Evolutionary conservation across 495 filamentous ascomycete species (phyloP).

Genomic region (Talaromyces thailandensis): DNA sequence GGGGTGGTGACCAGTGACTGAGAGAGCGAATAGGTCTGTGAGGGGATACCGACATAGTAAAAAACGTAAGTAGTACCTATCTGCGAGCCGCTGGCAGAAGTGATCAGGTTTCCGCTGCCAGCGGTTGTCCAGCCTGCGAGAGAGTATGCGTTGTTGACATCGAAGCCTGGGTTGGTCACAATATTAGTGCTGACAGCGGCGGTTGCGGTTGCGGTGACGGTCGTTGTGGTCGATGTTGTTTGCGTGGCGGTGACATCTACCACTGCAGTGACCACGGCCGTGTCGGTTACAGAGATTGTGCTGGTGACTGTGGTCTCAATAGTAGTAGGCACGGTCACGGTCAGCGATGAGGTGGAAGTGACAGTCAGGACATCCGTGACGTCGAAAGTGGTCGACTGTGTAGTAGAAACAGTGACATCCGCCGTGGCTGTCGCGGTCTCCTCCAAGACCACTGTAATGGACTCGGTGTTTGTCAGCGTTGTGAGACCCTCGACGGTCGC

Average conservation of each 20-base stretch:
- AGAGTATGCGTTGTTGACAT: background rate
- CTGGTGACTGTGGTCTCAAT: background rate
- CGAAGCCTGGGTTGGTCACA: background rate
- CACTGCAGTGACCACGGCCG: background rate
- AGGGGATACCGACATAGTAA: background rate
- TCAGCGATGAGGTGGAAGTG: background rate
- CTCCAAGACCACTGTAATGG: background rate
- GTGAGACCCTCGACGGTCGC: background rate
- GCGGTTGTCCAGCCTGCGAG: background rate
- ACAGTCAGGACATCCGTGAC: background rate
- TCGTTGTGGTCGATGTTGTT: background rate
- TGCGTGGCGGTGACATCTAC: background rate
- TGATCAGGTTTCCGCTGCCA: background rate
- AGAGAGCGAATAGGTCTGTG: background rate
- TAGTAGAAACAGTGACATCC: background rate
- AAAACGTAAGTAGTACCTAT: background rate
- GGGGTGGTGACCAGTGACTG: background rate
- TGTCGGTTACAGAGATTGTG: background rate
- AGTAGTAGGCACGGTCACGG: background rate
- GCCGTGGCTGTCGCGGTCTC: background rate
- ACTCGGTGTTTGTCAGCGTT: background rate
- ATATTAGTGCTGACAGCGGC: background rate
- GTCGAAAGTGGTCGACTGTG: background rate
- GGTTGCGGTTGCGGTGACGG: background rate
- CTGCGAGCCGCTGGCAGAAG: too few relatives aligned